Conservation (phyloP, 2,329 filamentous ascomycete genomes). For the Celoporthe dispersa region DNA sequence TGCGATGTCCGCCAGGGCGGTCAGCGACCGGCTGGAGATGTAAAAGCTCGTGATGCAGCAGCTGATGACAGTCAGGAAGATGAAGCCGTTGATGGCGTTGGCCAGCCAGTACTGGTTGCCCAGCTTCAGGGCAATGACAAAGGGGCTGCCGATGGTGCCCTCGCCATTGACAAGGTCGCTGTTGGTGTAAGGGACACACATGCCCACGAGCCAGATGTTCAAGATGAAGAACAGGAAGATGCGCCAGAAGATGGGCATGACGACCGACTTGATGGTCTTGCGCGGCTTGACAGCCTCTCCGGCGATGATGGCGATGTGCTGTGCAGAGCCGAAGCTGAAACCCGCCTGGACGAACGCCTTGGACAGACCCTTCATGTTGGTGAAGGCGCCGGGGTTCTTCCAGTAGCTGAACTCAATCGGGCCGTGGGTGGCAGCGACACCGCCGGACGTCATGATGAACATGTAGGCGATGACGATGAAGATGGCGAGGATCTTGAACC, state of each 20-base stretch:
- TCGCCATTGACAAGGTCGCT: conserved; percentile 54
- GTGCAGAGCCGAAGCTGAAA: conserved; percentile 60
- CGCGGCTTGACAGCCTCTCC: conserved; percentile 75
- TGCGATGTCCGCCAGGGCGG: conserved; percentile 38
- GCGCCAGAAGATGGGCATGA: conserved; percentile 74
- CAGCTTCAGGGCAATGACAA: conserved; percentile 61
- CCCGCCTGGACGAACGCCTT: conserved; percentile 42
- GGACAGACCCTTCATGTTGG: conserved; percentile 40
- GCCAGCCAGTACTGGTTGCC: conserved; percentile 40
- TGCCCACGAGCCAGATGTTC: conserved; percentile 57
- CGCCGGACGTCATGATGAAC: conserved; percentile 76
- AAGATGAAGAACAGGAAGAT: conserved; percentile 66
- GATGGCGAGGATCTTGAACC: conserved; percentile 77
- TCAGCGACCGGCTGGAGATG: conserved; percentile 39
- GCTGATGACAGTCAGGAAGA: conserved; percentile 41
- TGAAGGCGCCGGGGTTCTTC: conserved; percentile 60
- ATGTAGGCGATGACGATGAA: conserved; percentile 77
- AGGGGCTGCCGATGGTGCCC: conserved; percentile 67
- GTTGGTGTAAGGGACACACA: conserved; percentile 66
- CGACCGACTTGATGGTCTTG: conserved; percentile 73
- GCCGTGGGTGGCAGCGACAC: conserved; percentile 57
- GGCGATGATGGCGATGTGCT: conserved; percentile 75
- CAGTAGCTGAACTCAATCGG: conserved; percentile 78
- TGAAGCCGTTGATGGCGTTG: conserved; percentile 40
- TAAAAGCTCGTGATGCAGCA: conserved; percentile 42